phyloP scores from a whole-genome alignment of 805 yeast genomes.

The Suhomyces vadensis region DNA sequence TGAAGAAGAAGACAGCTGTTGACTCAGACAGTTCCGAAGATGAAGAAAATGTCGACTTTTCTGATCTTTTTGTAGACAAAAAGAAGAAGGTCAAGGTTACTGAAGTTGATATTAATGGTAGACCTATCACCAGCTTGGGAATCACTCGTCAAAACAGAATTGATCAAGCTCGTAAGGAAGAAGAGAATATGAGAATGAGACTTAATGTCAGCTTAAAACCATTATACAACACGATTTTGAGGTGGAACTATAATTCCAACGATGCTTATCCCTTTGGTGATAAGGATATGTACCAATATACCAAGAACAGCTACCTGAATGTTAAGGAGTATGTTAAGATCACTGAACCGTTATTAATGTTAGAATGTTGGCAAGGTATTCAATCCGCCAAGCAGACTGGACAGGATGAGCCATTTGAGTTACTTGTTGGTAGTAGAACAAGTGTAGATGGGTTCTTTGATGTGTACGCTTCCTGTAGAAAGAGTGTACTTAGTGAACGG shows the following conservation, averaged over 20 bases:
- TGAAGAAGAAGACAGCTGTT: slow-evolving; percentile 30
- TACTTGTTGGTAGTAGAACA: slow-evolving; percentile 76
- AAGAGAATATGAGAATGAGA: slow-evolving; percentile 75
- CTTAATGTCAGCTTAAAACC: slow-evolving; percentile 77
- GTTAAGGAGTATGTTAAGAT: slow-evolving; percentile 66
- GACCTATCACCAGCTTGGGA: slow-evolving; percentile 25
- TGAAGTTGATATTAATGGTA: slow-evolving; percentile 47
- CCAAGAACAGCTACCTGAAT: slow-evolving; percentile 56
- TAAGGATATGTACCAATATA: slow-evolving; percentile 40
- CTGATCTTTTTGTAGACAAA: slow-evolving; percentile 43
- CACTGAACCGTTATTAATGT: slow-evolving; percentile 76
- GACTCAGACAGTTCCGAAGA: slow-evolving; percentile 39
- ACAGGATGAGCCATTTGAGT: slow-evolving; percentile 58
- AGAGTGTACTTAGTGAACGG: slow-evolving; percentile 48
- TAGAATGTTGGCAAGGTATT: slow-evolving; percentile 94
- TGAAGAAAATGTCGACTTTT: slow-evolving; percentile 38
- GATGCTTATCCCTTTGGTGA: slow-evolving; percentile 62
- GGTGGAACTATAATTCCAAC: slow-evolving; percentile 70
- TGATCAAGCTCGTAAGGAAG: slow-evolving; percentile 50
- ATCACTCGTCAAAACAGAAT: slow-evolving; percentile 23
- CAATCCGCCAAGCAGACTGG: slow-evolving; percentile 68
- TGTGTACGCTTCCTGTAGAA: slow-evolving; percentile 71
- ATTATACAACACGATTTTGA: slow-evolving; percentile 63
- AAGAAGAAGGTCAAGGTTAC: slow-evolving; percentile 35
- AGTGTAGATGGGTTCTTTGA: slow-evolving; percentile 87